These are phyloP conservation scores for Albifimbria verrucaria DNA, from an alignment of 2,329 filamentous ascomycete species.

Conservation along the genomic window DNA sequence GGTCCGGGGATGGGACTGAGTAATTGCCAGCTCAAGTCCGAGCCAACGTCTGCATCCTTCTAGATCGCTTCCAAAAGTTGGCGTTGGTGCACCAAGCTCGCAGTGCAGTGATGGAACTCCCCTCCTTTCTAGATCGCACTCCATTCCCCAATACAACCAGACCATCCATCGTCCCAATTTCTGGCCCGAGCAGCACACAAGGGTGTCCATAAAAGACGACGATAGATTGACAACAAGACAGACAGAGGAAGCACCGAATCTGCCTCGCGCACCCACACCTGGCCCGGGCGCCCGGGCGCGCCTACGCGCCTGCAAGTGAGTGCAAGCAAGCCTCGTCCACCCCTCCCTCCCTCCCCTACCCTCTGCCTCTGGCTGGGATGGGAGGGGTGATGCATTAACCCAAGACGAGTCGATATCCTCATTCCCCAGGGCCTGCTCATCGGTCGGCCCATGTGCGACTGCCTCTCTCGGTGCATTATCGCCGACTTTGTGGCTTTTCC, in stretches of 20 bases:
- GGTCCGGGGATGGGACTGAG: not conserved
- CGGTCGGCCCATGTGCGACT: not conserved
- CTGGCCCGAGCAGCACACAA: too few relatives aligned
- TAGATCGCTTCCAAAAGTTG: not conserved
- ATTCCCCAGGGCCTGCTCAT: not conserved
- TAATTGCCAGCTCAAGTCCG: not conserved
- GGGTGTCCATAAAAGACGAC: too few relatives aligned
- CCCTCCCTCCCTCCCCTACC: not conserved
- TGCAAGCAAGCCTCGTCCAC: too few relatives aligned
- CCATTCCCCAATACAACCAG: not conserved
- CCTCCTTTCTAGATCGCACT: not conserved
- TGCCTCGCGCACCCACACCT: not conserved
- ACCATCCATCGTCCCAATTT: too few relatives aligned
- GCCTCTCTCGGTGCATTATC: not conserved
- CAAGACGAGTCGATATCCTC: not conserved
- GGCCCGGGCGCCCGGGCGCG: not conserved
- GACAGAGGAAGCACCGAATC: not conserved
- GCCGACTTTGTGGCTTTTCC: not conserved
- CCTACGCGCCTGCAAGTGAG: not conserved
- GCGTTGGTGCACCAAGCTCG: not conserved
- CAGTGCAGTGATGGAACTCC: not conserved
- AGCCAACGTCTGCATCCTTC: not conserved
- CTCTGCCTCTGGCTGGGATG: not conserved
- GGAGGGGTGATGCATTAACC: too few relatives aligned
- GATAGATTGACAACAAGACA: too few relatives aligned